Evolutionary conservation across 345 rosid species (phyloP).

Genomic region (Lagerstroemia speciosa): DNA sequence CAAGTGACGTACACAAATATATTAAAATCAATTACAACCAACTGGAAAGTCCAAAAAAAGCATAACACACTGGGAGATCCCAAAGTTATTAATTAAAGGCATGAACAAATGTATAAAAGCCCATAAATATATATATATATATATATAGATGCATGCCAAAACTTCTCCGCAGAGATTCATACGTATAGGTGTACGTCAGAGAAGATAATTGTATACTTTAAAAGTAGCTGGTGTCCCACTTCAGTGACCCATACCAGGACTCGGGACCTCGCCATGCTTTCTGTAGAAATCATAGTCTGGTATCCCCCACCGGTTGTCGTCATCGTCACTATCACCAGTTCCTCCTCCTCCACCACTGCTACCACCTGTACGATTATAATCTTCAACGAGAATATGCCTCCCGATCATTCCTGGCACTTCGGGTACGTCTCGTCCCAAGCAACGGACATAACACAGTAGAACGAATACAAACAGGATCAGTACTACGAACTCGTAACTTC

Average conservation of each 20-base stretch:
- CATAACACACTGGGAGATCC: too few relatives aligned
- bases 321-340: neutral
- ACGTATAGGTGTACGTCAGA: neutral
- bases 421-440: neutral
- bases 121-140: neutral
- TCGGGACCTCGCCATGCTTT: slow-evolving; percentile 82
- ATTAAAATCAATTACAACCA: too few relatives aligned
- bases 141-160: neutral
- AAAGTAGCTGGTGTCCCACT: neutral
- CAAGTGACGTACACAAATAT: too few relatives aligned
- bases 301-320: neutral
- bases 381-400: neutral
- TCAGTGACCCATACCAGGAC: slow-evolving; percentile 75
- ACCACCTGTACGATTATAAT: neutral
- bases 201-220: neutral
- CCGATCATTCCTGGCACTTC: neutral
- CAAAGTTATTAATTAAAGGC: too few relatives aligned
- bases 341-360: neutral
- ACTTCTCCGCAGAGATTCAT: neutral
- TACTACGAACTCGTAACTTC: neutral
- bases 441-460: neutral
- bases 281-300: slow-evolving; percentile 47
- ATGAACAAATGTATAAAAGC: neutral
- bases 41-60: too few relatives aligned
- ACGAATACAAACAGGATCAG: neutral